A percentile compares a stretch with the other conserved stretches of the same genome.
Conservation (phyloP, 148 eudicot genomes). For the Chenopodium formosanum region DNA sequence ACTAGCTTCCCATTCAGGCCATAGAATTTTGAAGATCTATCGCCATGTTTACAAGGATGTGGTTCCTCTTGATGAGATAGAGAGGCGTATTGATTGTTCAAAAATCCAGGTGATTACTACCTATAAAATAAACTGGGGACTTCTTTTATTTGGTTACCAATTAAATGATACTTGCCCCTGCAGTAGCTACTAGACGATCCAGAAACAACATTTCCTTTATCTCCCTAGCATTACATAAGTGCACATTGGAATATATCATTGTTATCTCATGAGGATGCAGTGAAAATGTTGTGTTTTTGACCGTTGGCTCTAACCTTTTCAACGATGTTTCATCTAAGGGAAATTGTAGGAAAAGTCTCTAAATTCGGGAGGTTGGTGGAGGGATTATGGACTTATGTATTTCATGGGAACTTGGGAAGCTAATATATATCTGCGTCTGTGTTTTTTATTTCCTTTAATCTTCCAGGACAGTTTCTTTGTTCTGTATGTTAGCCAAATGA, state of each 20-base stretch:
- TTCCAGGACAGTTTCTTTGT: not conserved
- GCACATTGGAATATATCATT: not conserved
- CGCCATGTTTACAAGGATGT: slow-evolving; percentile 59
- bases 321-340: not conserved
- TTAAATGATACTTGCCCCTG: not conserved
- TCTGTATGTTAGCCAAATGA: not conserved
- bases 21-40: slow-evolving; percentile 43
- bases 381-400: not conserved
- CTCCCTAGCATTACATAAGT: too few species aligned
- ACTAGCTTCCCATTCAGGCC: slow-evolving; percentile 35
- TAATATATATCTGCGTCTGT: not conserved
- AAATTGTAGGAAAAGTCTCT: not conserved
- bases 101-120: slow-evolving; percentile 51
- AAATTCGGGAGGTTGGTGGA: not conserved
- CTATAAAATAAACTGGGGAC: not conserved
- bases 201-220: too few species aligned
- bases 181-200: not conserved
- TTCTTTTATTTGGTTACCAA: not conserved
- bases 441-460: not conserved
- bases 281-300: not conserved
- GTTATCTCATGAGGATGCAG: too few species aligned
- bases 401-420: not conserved
- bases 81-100: slow-evolving; percentile 43
- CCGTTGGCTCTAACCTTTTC: not conserved
- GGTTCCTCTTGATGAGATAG: slow-evolving; percentile 49